A percentile compares a stretch with the other conserved stretches of the same genome.
These are phyloP conservation scores for Microbotryum lychnidis-dioicae DNA, from an alignment of 1,284 basidiomycete genomes.

Conservation along the genomic window DNA sequence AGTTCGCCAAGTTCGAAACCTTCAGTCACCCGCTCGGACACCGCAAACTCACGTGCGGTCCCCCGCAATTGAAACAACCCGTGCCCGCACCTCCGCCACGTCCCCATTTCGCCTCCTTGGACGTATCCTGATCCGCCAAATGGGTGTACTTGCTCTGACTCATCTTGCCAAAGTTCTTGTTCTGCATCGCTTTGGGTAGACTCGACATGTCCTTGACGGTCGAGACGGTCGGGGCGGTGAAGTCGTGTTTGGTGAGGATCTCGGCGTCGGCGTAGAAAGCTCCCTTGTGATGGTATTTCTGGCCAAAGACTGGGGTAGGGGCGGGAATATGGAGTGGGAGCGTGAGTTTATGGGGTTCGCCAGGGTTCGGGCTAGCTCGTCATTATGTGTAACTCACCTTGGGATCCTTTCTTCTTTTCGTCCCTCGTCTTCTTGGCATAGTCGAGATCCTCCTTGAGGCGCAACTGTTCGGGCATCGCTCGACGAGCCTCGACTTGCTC, in stretches of 20 bases:
- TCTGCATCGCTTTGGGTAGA: slow-evolving; percentile 93
- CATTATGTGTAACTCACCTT: slow-evolving; percentile 37
- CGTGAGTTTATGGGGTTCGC: background rate
- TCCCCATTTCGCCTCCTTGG: slow-evolving; percentile 42
- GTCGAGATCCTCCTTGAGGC: slow-evolving; percentile 82
- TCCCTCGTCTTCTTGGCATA: slow-evolving; percentile 68
- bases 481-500: slow-evolving; percentile 84
- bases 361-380: no score
- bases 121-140: slow-evolving; percentile 88
- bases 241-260: slow-evolving; percentile 75
- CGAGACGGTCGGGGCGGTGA: slow-evolving; percentile 75
- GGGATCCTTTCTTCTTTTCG: slow-evolving; percentile 70
- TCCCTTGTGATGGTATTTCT: slow-evolving; percentile 99
- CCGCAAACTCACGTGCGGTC: slow-evolving; percentile 19
- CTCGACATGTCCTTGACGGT: slow-evolving; percentile 68
- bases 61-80: slow-evolving; percentile 66
- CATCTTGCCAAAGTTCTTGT: slow-evolving; percentile 89
- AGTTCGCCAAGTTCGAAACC: no score
- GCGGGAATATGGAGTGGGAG: background rate
- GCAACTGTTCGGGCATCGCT: slow-evolving; percentile 82
- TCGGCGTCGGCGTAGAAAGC: slow-evolving; percentile 89
- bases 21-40: background rate
- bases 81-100: slow-evolving; percentile 42
- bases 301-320: slow-evolving; percentile 59
- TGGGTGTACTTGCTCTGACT: slow-evolving; percentile 89